Evolutionary conservation across 495 filamentous ascomycete genomes (phyloP).

Genomic region (Aspergillus funiculosus): DNA sequence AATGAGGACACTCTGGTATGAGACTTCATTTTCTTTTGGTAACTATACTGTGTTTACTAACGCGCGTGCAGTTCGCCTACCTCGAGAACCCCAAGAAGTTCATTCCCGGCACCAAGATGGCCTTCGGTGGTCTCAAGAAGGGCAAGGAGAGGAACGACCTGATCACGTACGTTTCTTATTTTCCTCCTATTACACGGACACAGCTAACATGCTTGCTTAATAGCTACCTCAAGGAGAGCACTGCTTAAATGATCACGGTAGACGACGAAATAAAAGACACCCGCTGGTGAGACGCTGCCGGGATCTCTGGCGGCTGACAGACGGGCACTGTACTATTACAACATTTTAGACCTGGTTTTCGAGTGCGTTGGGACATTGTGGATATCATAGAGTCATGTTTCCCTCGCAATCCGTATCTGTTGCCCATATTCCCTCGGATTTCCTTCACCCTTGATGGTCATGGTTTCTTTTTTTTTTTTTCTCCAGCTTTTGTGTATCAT

Average conservation of each 20-base stretch:
- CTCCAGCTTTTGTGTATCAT: constrained; percentile 22
- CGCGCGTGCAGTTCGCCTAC: constrained; percentile 62
- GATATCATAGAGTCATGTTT: constrained; percentile 24
- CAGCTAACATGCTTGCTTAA: constrained; percentile 9
- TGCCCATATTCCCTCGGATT: constrained; percentile 14
- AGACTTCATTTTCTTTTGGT: constrained; percentile 4
- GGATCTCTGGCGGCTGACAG: constrained; percentile 21
- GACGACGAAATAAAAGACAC: constrained; percentile 11
- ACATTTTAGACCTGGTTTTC: constrained; percentile 24
- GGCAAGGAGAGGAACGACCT: constrained; percentile 98
- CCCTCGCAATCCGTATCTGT: constrained; percentile 20
- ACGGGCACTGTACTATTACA: constrained; percentile 42
- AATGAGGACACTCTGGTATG: constrained; percentile 79
- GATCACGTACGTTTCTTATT: constrained; percentile 74
- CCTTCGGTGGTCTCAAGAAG: constrained; percentile 99
- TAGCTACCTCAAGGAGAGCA: constrained; percentile 62
- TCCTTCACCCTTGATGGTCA: constrained; percentile 16
- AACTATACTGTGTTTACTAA: constrained; percentile 5
- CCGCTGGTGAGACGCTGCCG: constrained; percentile 18
- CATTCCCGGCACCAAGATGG: constrained; percentile 99
- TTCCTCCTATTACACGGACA: not conserved
- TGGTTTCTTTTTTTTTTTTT: no score
- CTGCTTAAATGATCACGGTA: constrained; percentile 44
- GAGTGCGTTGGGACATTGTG: constrained; percentile 19
- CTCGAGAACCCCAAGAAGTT: constrained; percentile 93